Conservation (phyloP, 805 yeast genomes). For the Candida anglica region DNA sequence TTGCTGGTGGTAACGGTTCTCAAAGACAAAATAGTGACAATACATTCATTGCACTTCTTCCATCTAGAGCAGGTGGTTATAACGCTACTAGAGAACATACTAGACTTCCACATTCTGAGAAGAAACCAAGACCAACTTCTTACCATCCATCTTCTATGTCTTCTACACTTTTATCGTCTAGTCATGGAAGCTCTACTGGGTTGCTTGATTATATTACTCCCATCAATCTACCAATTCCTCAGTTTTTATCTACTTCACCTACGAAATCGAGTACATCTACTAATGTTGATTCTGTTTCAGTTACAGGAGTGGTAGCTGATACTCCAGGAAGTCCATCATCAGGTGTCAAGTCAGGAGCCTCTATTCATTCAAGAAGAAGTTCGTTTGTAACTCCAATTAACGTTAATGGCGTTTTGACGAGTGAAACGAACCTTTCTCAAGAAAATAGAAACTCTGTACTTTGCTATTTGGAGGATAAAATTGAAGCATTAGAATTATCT, state of each 20-base stretch:
- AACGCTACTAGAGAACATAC: too few species aligned
- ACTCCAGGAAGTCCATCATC: constrained; percentile 8
- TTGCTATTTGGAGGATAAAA: constrained; percentile 41
- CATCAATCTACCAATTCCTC: constrained; percentile 24
- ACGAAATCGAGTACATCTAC: constrained; percentile 26
- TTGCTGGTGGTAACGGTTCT: neutral
- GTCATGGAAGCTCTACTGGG: constrained; percentile 12
- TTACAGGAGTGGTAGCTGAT: neutral
- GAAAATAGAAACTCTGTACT: constrained; percentile 36
- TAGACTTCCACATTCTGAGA: constrained; percentile 41
- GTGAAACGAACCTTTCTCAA: constrained; percentile 13
- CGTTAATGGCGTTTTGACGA: constrained; percentile 39
- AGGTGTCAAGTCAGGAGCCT: constrained; percentile 3
- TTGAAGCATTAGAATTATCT: constrained; percentile 35
- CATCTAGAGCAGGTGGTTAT: constrained; percentile 10
- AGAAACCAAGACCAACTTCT: constrained; percentile 79
- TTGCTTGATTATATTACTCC: constrained; percentile 32
- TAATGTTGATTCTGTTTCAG: constrained; percentile 7
- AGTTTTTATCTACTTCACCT: constrained; percentile 37
- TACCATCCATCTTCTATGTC: constrained; percentile 65
- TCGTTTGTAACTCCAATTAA: constrained; percentile 41
- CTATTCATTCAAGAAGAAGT: constrained; percentile 24
- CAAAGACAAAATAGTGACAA: neutral
- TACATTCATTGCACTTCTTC: constrained; percentile 4
- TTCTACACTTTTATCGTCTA: constrained; percentile 17